Base-by-base conservation (phyloP, 768 basidiomycete species). In the Podaxis rugospora region DNA sequence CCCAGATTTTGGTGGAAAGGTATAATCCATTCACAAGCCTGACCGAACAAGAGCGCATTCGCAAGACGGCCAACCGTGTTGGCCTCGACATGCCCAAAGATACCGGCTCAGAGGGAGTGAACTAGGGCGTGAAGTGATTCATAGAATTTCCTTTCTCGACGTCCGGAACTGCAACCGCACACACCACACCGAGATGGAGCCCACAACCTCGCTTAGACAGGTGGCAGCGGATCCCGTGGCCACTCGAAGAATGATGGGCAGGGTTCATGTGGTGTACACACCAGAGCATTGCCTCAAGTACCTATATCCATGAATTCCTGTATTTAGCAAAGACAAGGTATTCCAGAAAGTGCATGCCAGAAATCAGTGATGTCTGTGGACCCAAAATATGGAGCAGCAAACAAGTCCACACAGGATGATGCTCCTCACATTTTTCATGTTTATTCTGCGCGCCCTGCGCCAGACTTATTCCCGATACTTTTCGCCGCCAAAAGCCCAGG, bases 11-110 rank as follows among this genome's bases (percentile, higher is more conserved):
- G 51, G 72, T 97, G 63, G 90, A 92, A 57, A 80, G 92, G 56
- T 98, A 98, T 76, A 96, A 95, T 71, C 94, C 95, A 0, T 75
- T 90, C 16, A 73, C 87, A 44, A 90, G 94, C 67, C 79, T 95
- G 64, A 89, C 92, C 0, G 75, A 81, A 4, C 86, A 93, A 65
- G 93, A 96, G 70, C 78, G 90, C 65, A 82, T 96, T 62, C 80
- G 87, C 67, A 92, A 92, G 1, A 95, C 95, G 0, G 94, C 93
- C 2, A 81, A 86, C 47, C 78, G 94, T 64, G 95, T 98, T 37
- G 95, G 95, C 3, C 74, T 98, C 56, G 81, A 96, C 67, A 88
- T 95, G 81, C 93, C 94, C 9, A 67, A 82, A 50, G 23, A 36
- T 5, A 2, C 47, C 5, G 72, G 75, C 32, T 75, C 69, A 61